Evolutionary conservation across 2,329 filamentous ascomycete species (phyloP).

Genomic region (Calonectria pteridis): DNA sequence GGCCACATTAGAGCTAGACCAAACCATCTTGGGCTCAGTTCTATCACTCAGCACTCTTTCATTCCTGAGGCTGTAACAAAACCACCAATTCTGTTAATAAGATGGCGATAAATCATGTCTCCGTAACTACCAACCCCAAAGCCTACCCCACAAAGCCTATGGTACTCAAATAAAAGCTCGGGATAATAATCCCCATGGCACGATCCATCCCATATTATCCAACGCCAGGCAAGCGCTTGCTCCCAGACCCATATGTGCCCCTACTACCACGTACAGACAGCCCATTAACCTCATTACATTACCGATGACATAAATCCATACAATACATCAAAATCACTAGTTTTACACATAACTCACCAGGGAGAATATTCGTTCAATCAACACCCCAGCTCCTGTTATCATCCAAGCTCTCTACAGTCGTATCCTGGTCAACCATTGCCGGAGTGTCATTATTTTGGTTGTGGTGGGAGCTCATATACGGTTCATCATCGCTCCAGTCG

Average conservation of each 20-base stretch:
- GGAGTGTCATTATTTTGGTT: slow-evolving; percentile 12
- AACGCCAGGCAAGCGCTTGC: slow-evolving; percentile 30
- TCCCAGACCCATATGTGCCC: slow-evolving; percentile 28
- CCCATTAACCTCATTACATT: slow-evolving; percentile 13
- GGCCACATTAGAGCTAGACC: not conserved
- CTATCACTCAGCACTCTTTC: too few species aligned
- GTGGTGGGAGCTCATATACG: slow-evolving; percentile 30
- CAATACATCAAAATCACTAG: not conserved
- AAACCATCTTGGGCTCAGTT: not conserved
- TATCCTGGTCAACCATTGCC: slow-evolving; percentile 7
- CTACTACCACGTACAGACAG: not conserved
- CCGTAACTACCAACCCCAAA: not conserved
- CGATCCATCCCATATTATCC: slow-evolving; percentile 33
- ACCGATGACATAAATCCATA: not conserved
- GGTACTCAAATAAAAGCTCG: not conserved
- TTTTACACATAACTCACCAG: slow-evolving; percentile 16
- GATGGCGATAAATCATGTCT: not conserved
- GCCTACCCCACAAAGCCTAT: not conserved
- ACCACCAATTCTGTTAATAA: not conserved
- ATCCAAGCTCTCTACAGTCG: slow-evolving; percentile 32
- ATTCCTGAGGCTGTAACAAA: not conserved
- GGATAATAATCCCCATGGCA: slow-evolving; percentile 1
- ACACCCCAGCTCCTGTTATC: slow-evolving; percentile 44
- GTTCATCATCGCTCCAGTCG: slow-evolving; percentile 69
- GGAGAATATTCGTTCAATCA: slow-evolving; percentile 27